Evolutionary conservation across 495 filamentous ascomycete species (phyloP), one percentile per base, ranked within the genome.

Genomic region (Pseudotulostoma volvatum): DNA sequence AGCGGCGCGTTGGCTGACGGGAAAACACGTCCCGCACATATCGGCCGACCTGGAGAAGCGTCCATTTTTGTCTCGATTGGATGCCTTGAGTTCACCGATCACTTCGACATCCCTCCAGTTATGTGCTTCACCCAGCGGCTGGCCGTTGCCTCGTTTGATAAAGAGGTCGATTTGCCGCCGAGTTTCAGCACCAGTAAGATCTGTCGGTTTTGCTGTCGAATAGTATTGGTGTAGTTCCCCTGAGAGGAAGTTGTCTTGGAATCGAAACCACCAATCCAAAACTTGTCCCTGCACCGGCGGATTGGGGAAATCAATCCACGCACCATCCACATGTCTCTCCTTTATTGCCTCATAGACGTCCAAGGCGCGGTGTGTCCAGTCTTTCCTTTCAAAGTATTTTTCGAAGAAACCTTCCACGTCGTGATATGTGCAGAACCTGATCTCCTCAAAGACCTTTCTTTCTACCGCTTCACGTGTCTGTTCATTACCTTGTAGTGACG

Each of bases 331-430:
- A 5, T 28, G 23, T n/a, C n/a, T n/a, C n/a, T n/a, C n/a, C n/a
- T n/a, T n/a, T n/a, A n/a, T n/a, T 11, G 5, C 5, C 11, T 28
- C 23, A 28, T 28, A 5, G 23, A 28, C 23, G 5, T 5, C 5
- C 11, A 28, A 28, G 11, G 5, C 11, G 5, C 5, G 11, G n/a
- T n/a, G n/a, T 5, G 23, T 46, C 39, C 33, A 49, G 38, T 14
- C 9, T 21, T 36, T 19, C 37, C 31, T 35, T 31, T 49, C 31
- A 34, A 49, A 51, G 23, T 44, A 45, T 38, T 48, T 51, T 1
- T 9, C 11, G 34, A 42, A 28, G 86, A 13, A 96, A 68, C 41
- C 28, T n/a, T 45, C 42, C 19, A 51, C 18, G 30, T 40, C 33
- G 14, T 31, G 21, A 40, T 42, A 48, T 32, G 38, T 51, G 31